Evolutionary conservation across 208 protist genomes (phyloP).

Genomic region (Wallacemonas sp.): DNA sequence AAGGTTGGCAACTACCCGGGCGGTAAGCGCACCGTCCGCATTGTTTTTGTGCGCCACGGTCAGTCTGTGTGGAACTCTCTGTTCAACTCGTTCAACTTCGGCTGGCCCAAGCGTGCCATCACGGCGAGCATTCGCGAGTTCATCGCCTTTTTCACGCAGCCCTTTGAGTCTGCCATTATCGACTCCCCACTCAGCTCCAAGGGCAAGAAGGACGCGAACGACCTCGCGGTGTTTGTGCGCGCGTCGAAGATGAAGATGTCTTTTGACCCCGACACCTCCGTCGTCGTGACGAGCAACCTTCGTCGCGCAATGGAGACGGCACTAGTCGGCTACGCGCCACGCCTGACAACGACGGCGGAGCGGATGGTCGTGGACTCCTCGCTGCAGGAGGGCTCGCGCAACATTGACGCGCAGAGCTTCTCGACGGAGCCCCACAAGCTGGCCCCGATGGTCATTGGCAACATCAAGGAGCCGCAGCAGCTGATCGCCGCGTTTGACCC

Average conservation of each 20-base stretch:
- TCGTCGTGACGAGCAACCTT: slow-evolving; percentile 85
- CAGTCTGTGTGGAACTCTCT: slow-evolving; percentile 94
- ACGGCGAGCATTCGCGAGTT: slow-evolving; percentile 53
- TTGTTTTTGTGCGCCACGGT: slow-evolving; percentile 93
- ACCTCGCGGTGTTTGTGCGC: slow-evolving; percentile 71
- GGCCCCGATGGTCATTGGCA: slow-evolving; percentile 59
- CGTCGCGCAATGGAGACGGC: slow-evolving; percentile 89
- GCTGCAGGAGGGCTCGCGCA: slow-evolving; percentile 89
- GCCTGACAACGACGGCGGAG: slow-evolving; percentile 67
- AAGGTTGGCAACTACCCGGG: slow-evolving; percentile 28
- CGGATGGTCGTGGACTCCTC: slow-evolving; percentile 83
- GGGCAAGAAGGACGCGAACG: slow-evolving; percentile 65
- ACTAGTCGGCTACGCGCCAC: slow-evolving; percentile 59
- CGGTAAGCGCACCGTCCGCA: slow-evolving; percentile 65
- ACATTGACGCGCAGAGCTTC: slow-evolving; percentile 91
- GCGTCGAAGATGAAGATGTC: slow-evolving; percentile 64
- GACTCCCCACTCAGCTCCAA: slow-evolving; percentile 89
- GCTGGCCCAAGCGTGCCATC: slow-evolving; percentile 62
- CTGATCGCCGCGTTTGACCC: slow-evolving; percentile 60
- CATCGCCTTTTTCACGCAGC: slow-evolving; percentile 66
- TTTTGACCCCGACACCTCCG: slow-evolving; percentile 57
- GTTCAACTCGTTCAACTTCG: slow-evolving; percentile 74
- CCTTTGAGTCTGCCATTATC: slow-evolving; percentile 86
- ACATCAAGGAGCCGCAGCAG: slow-evolving; percentile 38
- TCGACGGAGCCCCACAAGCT: slow-evolving; percentile 76